Percentiles rank a stretch among this genome's conserved stretches.
Conservation (phyloP, 1,284 basidiomycete species). For the Puccinia polysora region DNA sequence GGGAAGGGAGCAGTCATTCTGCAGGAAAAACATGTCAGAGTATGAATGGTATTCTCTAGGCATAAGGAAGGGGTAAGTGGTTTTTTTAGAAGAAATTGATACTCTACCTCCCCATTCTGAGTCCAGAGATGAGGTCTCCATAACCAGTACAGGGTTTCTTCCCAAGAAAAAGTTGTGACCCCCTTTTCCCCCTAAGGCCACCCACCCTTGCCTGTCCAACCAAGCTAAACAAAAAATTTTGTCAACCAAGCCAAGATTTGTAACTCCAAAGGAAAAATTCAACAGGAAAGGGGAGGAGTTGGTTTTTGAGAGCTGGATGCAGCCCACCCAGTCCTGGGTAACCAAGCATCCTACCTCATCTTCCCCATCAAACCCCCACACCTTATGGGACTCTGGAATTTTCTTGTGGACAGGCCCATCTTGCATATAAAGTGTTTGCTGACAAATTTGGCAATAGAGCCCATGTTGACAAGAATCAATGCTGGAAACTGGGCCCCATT, state of each 20-base stretch:
- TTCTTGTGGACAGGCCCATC: not conserved
- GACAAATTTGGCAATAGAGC: not conserved
- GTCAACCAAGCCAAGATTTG: not conserved
- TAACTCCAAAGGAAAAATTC: not conserved
- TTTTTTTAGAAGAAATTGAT: not conserved
- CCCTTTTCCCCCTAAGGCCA: not conserved
- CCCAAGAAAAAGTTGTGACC: not conserved
- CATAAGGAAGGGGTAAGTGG: not conserved
- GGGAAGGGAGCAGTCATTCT: constrained; percentile 9
- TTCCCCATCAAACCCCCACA: not conserved
- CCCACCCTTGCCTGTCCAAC: not conserved
- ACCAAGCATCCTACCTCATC: not conserved
- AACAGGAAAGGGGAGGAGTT: not conserved
- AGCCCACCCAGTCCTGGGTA: not conserved
- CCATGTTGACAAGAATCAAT: not conserved
- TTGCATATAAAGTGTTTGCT: not conserved
- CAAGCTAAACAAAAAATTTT: not conserved
- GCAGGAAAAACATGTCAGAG: not conserved
- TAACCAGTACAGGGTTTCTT: not conserved
- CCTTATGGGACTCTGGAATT: not conserved
- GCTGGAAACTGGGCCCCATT: not conserved
- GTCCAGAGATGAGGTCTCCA: not conserved
- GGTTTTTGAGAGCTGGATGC: not conserved
- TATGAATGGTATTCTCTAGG: not conserved
- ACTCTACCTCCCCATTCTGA: not conserved